These are phyloP conservation scores for Russula lepida DNA, from an alignment of 768 basidiomycete genomes.

Conservation along the genomic window DNA sequence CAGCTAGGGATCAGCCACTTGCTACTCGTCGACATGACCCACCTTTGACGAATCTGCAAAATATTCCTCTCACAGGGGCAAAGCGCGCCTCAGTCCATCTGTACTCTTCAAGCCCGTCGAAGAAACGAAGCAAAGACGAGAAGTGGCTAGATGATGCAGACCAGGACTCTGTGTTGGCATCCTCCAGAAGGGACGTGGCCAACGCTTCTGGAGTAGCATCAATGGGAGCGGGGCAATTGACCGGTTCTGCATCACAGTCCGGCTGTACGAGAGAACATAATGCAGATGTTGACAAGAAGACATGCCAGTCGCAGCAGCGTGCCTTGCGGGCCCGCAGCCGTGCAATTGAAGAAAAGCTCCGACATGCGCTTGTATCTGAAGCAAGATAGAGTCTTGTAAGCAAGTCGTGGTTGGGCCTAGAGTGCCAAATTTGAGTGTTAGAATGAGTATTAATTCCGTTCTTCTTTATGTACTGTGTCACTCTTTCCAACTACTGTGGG, in stretches of 20 bases:
- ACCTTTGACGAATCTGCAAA: neutral
- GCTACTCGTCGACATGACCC: neutral
- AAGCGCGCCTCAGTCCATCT: neutral
- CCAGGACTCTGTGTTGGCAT: neutral
- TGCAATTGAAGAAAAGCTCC: constrained; percentile 5
- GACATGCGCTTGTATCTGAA: neutral
- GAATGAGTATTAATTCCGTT: neutral
- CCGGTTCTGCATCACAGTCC: neutral
- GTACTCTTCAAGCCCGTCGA: neutral
- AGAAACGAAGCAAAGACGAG: constrained; percentile 9
- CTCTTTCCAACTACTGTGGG: too few species aligned
- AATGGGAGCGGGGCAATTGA: neutral
- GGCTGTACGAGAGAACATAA: neutral
- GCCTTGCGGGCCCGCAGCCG: constrained; percentile 12
- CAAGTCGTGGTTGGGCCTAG: neutral
- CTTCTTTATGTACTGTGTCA: too few species aligned
- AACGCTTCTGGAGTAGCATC: too few species aligned
- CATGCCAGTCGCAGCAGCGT: neutral
- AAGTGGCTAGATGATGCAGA: neutral
- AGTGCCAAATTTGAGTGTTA: neutral
- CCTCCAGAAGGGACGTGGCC: neutral
- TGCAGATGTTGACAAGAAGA: neutral
- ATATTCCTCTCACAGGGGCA: neutral
- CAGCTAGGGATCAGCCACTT: neutral
- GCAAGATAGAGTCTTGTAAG: neutral